Evolutionary conservation across 176 grass and related monocot species (phyloP).

Genomic region (Musa acuminata): DNA sequence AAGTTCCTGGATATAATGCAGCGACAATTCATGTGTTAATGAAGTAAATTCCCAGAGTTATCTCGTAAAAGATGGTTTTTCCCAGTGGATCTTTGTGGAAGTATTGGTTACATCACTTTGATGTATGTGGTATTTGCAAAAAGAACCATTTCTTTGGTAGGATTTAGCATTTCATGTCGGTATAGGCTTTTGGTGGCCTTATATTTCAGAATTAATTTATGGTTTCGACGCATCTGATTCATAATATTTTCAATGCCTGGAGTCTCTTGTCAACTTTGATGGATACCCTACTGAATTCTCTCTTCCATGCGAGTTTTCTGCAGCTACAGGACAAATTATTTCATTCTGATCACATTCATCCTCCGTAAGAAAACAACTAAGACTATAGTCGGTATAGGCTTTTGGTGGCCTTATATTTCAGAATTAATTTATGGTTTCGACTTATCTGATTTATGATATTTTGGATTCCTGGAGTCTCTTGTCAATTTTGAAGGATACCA

Average conservation of each 20-base stretch:
- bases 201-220: too few species aligned
- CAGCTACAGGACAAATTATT: constrained; percentile 78
- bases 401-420: too few species aligned
- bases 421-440: too few species aligned
- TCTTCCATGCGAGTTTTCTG: constrained; percentile 7
- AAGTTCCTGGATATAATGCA: not conserved
- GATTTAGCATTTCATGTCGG: too few species aligned
- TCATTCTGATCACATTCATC: constrained; percentile 15
- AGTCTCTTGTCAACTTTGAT: not conserved
- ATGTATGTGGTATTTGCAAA: not conserved
- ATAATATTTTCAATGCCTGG: not conserved
- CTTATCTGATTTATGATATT: too few species aligned
- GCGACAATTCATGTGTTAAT: not conserved
- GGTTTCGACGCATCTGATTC: too few species aligned
- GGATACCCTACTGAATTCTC: not conserved
- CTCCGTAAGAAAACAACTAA: constrained; percentile 11
- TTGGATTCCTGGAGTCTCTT: not conserved
- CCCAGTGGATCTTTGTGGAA: not conserved
- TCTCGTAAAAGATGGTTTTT: not conserved
- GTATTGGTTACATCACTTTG: not conserved
- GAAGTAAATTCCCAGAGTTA: not conserved
- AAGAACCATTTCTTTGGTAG: too few species aligned
- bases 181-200: too few species aligned
- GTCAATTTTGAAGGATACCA: not conserved
- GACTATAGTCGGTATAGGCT: too few species aligned